Percentiles rank a stretch among this genome's conserved stretches.
These are phyloP conservation scores for Exophiala calicioides DNA, from an alignment of 2,329 filamentous ascomycete species.

Conservation along the genomic window DNA sequence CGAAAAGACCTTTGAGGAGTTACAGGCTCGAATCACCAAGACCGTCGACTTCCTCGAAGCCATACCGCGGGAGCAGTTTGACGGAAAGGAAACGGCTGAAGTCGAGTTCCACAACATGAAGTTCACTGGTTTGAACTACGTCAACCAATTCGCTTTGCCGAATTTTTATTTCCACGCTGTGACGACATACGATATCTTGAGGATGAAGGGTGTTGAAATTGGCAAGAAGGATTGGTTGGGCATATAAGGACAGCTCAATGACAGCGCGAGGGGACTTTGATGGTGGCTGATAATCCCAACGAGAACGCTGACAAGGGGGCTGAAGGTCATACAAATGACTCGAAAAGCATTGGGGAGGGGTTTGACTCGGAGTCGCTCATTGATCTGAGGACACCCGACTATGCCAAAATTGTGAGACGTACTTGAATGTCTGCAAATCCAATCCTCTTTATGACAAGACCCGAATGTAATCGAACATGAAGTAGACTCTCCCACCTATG, in stretches of 20 bases:
- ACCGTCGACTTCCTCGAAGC: conserved; percentile 51
- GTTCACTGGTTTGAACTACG: conserved; percentile 50
- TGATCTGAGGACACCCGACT: too few species aligned
- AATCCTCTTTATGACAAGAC: too few species aligned
- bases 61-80: conserved; percentile 45
- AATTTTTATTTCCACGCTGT: conserved; percentile 66
- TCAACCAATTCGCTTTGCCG: conserved; percentile 54
- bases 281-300: too few species aligned
- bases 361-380: too few species aligned
- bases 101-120: conserved; percentile 43
- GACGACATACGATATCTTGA: conserved; percentile 62
- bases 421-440: too few species aligned
- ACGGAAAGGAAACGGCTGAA: conserved; percentile 45
- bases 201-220: conserved; percentile 62
- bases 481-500: too few species aligned
- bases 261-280: too few species aligned
- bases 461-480: too few species aligned
- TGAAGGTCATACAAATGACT: too few species aligned
- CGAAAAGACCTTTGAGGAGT: conserved; percentile 52
- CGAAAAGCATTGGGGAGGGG: too few species aligned
- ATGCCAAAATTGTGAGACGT: too few species aligned
- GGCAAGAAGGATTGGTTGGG: conserved; percentile 61
- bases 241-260: background rate
- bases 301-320: too few species aligned
- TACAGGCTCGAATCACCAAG: conserved; percentile 50